These are phyloP conservation scores for Novymonas esmeraldas DNA, from an alignment of 208 protist genomes.

Conservation along the genomic window DNA sequence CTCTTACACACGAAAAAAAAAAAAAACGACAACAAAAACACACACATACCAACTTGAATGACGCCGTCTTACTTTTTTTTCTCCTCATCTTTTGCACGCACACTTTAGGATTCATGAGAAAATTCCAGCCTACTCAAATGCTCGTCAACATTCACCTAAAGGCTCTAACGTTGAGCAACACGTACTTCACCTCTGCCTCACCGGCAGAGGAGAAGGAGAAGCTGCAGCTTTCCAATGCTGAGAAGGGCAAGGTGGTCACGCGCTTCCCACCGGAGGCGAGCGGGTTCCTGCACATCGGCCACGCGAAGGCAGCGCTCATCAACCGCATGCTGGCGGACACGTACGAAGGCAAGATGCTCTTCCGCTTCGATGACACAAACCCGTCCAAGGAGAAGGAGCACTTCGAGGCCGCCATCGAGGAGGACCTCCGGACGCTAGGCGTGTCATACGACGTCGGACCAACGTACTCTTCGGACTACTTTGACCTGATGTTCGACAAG, in stretches of 20 bases:
- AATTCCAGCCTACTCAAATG: conserved; percentile 42
- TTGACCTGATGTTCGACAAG: conserved; percentile 94
- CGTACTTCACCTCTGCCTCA: conserved; percentile 43
- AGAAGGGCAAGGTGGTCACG: conserved; percentile 93
- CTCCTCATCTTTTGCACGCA: conserved; percentile 16
- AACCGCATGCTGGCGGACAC: conserved; percentile 97
- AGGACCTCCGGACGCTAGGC: conserved; percentile 94
- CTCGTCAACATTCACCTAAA: conserved; percentile 76
- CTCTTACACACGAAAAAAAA: no score
- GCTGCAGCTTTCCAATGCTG: conserved; percentile 77
- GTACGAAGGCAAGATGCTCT: conserved; percentile 97
- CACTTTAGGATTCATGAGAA: conserved; percentile 44
- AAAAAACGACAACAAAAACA: no score
- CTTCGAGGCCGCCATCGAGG: conserved; percentile 96
- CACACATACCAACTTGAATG: no score
- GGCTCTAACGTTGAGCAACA: conserved; percentile 50
- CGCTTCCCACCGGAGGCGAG: conserved; percentile 98
- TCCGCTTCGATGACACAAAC: conserved; percentile 99
- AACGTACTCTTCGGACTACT: conserved; percentile 98
- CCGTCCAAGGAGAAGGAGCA: conserved; percentile 97
- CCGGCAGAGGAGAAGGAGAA: conserved; percentile 61
- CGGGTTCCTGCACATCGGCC: conserved; percentile 98
- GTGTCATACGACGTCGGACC: conserved; percentile 89
- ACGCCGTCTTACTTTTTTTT: conserved; percentile 10
- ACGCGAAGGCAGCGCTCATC: conserved; percentile 98